Conservation (phyloP, 176 grass and related monocot species). For the Raddia distichophylla region DNA sequence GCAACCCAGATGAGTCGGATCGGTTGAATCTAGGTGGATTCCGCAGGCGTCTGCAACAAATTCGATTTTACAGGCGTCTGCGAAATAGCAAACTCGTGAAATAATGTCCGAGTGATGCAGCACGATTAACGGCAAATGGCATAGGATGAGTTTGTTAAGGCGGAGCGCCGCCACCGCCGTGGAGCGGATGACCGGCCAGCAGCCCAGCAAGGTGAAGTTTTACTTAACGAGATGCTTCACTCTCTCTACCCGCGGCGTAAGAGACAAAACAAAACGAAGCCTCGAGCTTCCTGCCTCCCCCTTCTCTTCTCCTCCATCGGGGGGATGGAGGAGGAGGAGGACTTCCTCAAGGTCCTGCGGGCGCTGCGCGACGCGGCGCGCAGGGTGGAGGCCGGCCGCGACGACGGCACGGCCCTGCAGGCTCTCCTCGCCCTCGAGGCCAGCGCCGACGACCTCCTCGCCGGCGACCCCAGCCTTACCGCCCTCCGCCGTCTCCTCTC, state of each 20-base stretch:
- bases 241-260: neutral
- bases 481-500: constrained; percentile 45
- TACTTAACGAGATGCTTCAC: neutral
- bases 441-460: constrained; percentile 70
- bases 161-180: no score
- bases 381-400: constrained; percentile 23
- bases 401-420: constrained; percentile 39
- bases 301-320: constrained; percentile 52
- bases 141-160: no score
- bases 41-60: no score
- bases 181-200: no score
- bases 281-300: constrained; percentile 22
- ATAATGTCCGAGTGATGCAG: no score
- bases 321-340: constrained; percentile 58
- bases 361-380: constrained; percentile 56
- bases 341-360: constrained; percentile 51
- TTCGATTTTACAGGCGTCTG: no score
- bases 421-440: constrained; percentile 74
- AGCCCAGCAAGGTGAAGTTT: no score
- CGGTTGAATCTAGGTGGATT: no score
- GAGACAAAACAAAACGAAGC: constrained; percentile 38
- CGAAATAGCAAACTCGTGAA: no score
- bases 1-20: no score
- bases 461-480: constrained; percentile 48
- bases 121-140: no score